phyloP scores from a whole-genome alignment of 768 basidiomycete species.

The Gymnopilus dilepis region DNA sequence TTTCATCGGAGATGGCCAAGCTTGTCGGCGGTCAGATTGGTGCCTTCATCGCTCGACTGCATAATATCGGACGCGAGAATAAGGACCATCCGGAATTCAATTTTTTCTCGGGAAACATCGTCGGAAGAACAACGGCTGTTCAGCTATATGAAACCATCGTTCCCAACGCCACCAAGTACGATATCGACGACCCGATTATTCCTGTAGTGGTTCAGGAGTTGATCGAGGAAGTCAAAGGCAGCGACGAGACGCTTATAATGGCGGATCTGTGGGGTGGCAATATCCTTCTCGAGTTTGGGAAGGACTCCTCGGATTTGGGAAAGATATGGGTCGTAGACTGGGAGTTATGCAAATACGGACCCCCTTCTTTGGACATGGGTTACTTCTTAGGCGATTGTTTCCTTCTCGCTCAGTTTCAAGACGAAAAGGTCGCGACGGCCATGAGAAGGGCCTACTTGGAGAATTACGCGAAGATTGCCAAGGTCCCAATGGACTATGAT shows the following conservation, averaged over 20 bases:
- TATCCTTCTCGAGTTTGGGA: constrained; percentile 3
- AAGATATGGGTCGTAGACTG: constrained; percentile 8
- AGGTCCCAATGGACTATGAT: neutral
- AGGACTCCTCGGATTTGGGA: neutral
- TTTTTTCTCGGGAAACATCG: no score
- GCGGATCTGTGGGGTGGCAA: constrained; percentile 11
- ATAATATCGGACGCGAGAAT: no score
- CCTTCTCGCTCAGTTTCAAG: constrained; percentile 2
- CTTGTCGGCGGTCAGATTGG: no score
- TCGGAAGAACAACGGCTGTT: no score
- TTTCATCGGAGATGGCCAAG: neutral
- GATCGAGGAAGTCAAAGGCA: neutral
- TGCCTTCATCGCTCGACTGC: no score
- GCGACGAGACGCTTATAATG: constrained; percentile 10
- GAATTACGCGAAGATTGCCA: neutral
- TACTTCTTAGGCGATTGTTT: constrained; percentile 10
- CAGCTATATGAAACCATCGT: no score
- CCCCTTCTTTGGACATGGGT: constrained; percentile 10
- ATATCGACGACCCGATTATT: no score
- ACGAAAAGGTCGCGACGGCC: neutral
- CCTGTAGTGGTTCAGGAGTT: no score
- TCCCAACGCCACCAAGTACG: no score
- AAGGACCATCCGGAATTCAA: no score
- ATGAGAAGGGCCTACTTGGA: no score
- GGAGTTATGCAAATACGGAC: constrained; percentile 10